Evolutionary conservation across 2,329 filamentous ascomycete genomes (phyloP), one percentile per base, ranked within the genome.

Genomic region (Thielaviopsis euricoi): DNA sequence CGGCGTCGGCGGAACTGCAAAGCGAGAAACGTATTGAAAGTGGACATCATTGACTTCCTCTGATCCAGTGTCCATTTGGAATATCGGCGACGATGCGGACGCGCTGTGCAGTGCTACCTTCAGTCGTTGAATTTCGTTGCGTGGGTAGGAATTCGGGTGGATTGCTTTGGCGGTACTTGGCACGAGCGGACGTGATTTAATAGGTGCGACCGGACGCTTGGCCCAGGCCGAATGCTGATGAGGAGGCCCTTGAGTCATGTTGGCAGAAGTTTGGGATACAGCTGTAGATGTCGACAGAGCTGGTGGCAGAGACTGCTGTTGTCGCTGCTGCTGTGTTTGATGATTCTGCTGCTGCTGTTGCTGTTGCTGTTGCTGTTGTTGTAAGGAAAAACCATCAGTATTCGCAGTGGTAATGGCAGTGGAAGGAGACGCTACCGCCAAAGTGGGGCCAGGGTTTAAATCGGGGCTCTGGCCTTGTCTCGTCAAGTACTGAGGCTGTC

Each of bases 1-100:
- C 12, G 33, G 19, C 22, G 55, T 56, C n/a, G 55, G 55, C 25
- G 46, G 46, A 6, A 40, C 13, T 25, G 48, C 55, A 51, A 51
- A 56, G 15, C 55, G 25, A 29, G 43, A 50, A 21, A 37, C 48
- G 22, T 56, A 56, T 9, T 51, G 55, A n/a, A 56, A 43, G 37
- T 43, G n/a, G n/a, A n/a, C 10, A 7, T 43, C 13, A 12, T 43
- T n/a, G 13, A 15, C 13, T 5, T 15, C 15, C n/a, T 43, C 37
- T 4, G 10, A 2, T n/a, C 2, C 15, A 12, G 13, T 15, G 10
- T 43, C 37, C 15, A 43, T 15, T 10, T 43, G 37, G 17, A 43
- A n/a, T 2, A 43, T 43, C n/a, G 37, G 37, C 3, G 37, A 15
- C 1, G 37, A 12, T 3, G 13, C 17, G 10, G 7, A 1, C 15